Percentiles rank a stretch among this genome's conserved stretches.
Evolutionary conservation across 495 filamentous ascomycete species (phyloP).

Genomic region (Podospora pseudocomata): DNA sequence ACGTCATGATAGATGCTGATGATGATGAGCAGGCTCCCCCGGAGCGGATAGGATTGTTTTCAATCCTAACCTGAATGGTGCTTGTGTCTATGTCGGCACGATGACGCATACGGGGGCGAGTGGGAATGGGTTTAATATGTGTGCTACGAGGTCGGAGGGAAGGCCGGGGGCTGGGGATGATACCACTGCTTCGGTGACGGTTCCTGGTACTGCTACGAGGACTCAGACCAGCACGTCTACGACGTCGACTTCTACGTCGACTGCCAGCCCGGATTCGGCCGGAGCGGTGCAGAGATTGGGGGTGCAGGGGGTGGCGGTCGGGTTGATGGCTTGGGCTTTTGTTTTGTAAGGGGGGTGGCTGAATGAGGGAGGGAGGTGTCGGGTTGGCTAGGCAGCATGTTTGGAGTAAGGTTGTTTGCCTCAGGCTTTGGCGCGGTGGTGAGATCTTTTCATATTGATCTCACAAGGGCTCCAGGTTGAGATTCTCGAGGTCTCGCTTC

Average conservation of each 20-base stretch:
- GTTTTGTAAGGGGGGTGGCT: conserved; percentile 1
- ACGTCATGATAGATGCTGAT: background rate
- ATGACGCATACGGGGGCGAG: conserved; percentile 32
- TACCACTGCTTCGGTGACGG: background rate
- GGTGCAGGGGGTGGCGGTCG: conserved; percentile 1
- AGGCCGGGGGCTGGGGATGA: background rate
- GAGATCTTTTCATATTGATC: too few species aligned
- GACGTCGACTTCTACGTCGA: background rate
- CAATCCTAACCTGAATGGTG: conserved; percentile 12
- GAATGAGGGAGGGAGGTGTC: background rate
- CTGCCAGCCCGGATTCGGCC: background rate
- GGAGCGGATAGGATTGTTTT: conserved; percentile 29
- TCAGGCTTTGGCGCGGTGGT: too few species aligned
- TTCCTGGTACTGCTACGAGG: background rate
- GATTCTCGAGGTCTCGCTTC: too few species aligned
- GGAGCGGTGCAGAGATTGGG: background rate
- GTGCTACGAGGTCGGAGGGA: background rate
- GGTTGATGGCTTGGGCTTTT: conserved; percentile 10
- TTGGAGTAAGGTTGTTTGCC: too few species aligned
- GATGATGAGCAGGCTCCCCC: conserved; percentile 15
- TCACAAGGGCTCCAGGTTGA: too few species aligned
- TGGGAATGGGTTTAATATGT: conserved; percentile 21
- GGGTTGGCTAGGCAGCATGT: too few species aligned
- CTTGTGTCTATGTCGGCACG: conserved; percentile 24
- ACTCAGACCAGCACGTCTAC: background rate